Percentiles rank a stretch among this genome's conserved stretches.
phyloP scores from a whole-genome alignment of 805 yeast genomes.

The Saccharomycopsis oosterbeekiorum region DNA sequence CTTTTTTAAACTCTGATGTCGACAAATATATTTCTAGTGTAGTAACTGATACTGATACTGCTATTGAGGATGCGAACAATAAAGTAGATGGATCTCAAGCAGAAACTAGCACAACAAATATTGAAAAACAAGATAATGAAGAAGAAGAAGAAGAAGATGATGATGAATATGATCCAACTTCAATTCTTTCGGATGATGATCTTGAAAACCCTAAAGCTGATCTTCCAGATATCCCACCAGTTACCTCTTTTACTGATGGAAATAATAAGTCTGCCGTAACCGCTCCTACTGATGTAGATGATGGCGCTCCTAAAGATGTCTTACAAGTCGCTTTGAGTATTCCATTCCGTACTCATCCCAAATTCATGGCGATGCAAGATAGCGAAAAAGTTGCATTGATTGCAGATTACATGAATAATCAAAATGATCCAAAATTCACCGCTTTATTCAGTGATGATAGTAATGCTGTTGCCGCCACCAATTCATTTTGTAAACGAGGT shows the following conservation, averaged over 20 bases:
- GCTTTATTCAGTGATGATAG: slow-evolving; percentile 23
- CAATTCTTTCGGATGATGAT: slow-evolving; percentile 3
- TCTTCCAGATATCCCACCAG: background rate
- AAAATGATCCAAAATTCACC: slow-evolving; percentile 21
- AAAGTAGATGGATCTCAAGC: background rate
- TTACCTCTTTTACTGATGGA: slow-evolving; percentile 1
- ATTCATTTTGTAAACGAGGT: slow-evolving; percentile 46
- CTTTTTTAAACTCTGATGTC: background rate
- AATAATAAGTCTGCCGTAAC: slow-evolving; percentile 7
- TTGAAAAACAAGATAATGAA: background rate
- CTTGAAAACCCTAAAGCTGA: slow-evolving; percentile 3
- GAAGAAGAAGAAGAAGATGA: background rate
- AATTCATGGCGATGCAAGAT: slow-evolving; percentile 28
- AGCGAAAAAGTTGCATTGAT: slow-evolving; percentile 28
- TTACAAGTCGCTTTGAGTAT: slow-evolving; percentile 25
- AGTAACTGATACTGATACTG: background rate
- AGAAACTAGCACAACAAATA: background rate
- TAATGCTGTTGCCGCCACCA: slow-evolving; percentile 23
- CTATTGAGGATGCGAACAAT: background rate
- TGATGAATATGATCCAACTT: slow-evolving; percentile 7
- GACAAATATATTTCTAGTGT: background rate
- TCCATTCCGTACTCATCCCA: slow-evolving; percentile 27
- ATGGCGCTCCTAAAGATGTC: slow-evolving; percentile 17
- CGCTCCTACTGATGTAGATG: slow-evolving; percentile 1
- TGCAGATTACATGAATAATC: slow-evolving; percentile 27